Evolutionary conservation across 257 asterid species (phyloP).

Genomic region (Henckelia pumila): DNA sequence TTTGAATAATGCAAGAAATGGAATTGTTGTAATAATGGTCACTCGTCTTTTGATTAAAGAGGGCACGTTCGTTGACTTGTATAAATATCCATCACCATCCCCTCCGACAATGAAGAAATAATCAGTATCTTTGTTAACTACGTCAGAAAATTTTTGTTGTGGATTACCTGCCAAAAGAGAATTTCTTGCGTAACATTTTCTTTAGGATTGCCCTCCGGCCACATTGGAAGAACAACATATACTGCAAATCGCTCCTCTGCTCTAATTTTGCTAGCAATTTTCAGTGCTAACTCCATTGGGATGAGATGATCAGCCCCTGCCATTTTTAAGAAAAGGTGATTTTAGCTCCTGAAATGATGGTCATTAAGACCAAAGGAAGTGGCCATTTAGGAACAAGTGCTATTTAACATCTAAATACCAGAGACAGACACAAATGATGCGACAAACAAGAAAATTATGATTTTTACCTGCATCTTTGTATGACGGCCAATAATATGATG

Average conservation of each 20-base stretch:
- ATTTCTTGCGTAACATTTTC: constrained; percentile 81
- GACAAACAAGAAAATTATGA: constrained; percentile 17
- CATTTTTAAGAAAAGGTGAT: constrained; percentile 12
- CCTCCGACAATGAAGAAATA: not conserved
- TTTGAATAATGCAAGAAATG: not conserved
- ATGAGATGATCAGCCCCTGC: constrained; percentile 91
- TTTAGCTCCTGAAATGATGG: constrained; percentile 21
- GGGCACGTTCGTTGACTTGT: not conserved
- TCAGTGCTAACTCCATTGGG: constrained; percentile 76
- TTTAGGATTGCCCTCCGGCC: constrained; percentile 95
- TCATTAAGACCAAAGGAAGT: constrained; percentile 18
- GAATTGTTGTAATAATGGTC: not conserved
- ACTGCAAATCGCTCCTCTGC: constrained; percentile 76
- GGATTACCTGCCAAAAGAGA: constrained; percentile 88
- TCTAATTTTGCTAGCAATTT: constrained; percentile 75
- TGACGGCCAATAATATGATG: constrained; percentile 87
- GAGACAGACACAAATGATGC: constrained; percentile 7
- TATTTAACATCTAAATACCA: constrained; percentile 1
- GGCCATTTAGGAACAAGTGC: constrained; percentile 7
- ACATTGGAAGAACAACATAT: constrained; percentile 78
- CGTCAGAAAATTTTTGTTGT: not conserved
- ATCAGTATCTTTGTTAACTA: not conserved
- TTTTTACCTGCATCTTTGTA: constrained; percentile 78
- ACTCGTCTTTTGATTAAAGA: not conserved
- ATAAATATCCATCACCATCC: not conserved